These are phyloP conservation scores for Yarrowia osloensis DNA, from an alignment of 805 yeast species.

Conservation along the genomic window DNA sequence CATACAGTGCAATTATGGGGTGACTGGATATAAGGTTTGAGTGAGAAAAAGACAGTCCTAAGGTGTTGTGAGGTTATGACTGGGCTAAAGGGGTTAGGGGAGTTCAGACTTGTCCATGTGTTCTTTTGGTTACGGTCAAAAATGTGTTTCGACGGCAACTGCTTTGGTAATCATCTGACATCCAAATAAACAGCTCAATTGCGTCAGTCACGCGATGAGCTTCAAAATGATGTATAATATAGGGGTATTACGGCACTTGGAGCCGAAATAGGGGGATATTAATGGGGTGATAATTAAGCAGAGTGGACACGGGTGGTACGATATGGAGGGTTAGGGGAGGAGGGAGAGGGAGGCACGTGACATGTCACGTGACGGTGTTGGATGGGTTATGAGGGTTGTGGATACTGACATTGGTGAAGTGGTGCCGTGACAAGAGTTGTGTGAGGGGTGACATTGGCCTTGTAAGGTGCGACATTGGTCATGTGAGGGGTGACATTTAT, in stretches of 20 bases:
- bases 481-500: too few relatives aligned
- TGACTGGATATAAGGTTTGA: background rate
- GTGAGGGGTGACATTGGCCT: too few relatives aligned
- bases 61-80: too few relatives aligned
- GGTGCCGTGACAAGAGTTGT: too few relatives aligned
- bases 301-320: background rate
- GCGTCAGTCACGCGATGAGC: background rate
- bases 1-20: background rate
- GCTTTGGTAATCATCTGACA: background rate
- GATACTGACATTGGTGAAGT: too few relatives aligned
- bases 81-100: background rate
- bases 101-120: too few relatives aligned
- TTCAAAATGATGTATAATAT: background rate
- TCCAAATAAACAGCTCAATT: too few relatives aligned
- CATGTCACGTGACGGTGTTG: background rate
- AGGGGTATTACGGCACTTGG: background rate
- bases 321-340: background rate
- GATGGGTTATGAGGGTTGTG: too few relatives aligned
- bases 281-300: slow-evolving; percentile 4
- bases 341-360: background rate
- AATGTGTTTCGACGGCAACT: too few relatives aligned
- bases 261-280: background rate
- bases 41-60: background rate
- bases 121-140: too few relatives aligned
- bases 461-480: too few relatives aligned